These are phyloP conservation scores for Pseudogymnoascus sp. DNA, from an alignment of 2,329 filamentous ascomycete genomes.

Conservation along the genomic window DNA sequence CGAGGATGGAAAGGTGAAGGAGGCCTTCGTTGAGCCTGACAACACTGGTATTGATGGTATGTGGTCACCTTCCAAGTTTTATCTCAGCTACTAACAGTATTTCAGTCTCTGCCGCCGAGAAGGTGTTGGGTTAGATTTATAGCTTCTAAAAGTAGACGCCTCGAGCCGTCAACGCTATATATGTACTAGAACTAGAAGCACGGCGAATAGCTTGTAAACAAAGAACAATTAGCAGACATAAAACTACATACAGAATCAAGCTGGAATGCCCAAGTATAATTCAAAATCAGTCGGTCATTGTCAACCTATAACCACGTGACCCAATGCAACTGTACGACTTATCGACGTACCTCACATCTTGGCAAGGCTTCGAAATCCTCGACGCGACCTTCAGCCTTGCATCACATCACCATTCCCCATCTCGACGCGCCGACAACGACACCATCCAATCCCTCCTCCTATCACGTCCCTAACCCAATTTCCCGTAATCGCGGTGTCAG, in stretches of 20 bases:
- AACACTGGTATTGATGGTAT: constrained; percentile 65
- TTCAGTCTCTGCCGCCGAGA: constrained; percentile 41
- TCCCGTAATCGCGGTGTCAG: background rate
- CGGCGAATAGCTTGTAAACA: background rate
- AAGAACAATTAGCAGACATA: background rate
- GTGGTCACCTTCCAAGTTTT: background rate
- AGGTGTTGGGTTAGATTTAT: constrained; percentile 34
- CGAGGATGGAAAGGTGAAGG: constrained; percentile 77
- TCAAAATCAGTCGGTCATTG: background rate
- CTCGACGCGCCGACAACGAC: constrained; percentile 1
- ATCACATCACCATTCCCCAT: background rate
- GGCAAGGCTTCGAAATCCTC: constrained; percentile 7
- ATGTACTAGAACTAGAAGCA: background rate
- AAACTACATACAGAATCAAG: background rate
- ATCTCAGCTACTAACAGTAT: constrained; percentile 12
- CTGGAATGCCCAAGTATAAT: background rate
- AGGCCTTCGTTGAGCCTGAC: constrained; percentile 77
- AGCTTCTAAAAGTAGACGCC: background rate
- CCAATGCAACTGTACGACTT: background rate
- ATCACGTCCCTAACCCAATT: background rate
- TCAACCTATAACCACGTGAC: background rate
- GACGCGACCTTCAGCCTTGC: constrained; percentile 8
- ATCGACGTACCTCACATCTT: background rate
- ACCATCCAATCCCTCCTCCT: background rate
- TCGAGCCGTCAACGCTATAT: background rate